Percentiles rank a stretch among this genome's conserved stretches.
These are phyloP conservation scores for Byssothecium circinans DNA, from an alignment of 2,329 filamentous ascomycete genomes.

Conservation along the genomic window DNA sequence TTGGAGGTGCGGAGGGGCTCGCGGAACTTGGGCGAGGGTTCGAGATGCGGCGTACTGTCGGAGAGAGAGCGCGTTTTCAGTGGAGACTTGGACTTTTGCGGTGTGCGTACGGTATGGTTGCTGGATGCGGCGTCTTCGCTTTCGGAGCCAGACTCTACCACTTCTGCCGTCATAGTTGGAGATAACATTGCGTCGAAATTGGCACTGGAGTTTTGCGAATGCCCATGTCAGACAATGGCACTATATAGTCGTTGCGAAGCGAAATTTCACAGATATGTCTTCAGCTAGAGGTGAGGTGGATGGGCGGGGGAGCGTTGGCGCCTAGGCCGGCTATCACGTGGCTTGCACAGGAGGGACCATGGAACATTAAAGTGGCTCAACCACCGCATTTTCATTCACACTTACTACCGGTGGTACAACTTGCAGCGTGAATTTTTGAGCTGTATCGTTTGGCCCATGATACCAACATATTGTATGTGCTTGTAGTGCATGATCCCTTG, in stretches of 20 bases:
- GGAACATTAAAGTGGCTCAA: constrained; percentile 9
- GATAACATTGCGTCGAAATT: constrained; percentile 23
- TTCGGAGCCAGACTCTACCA: constrained; percentile 17
- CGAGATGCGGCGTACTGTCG: constrained; percentile 47
- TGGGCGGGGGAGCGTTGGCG: constrained; percentile 1
- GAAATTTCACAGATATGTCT: constrained; percentile 3
- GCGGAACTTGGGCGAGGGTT: constrained; percentile 50
- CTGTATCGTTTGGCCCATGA: too few species aligned
- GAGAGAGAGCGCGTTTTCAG: constrained; percentile 49
- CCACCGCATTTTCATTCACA: too few species aligned
- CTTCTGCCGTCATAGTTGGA: constrained; percentile 22
- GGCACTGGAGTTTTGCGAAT: constrained; percentile 10
- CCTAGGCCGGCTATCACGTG: neutral
- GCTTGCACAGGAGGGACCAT: constrained; percentile 5
- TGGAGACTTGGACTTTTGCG: constrained; percentile 38
- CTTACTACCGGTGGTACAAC: too few species aligned
- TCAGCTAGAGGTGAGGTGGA: neutral
- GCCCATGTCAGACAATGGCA: constrained; percentile 28
- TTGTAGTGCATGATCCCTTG: too few species aligned
- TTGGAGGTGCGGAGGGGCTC: constrained; percentile 45
- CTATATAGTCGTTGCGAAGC: neutral
- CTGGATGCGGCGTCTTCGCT: constrained; percentile 23
- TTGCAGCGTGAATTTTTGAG: too few species aligned
- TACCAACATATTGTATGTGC: too few species aligned
- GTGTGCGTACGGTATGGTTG: constrained; percentile 28